Percentiles rank a stretch among this genome's conserved stretches.
phyloP scores from a whole-genome alignment of 495 filamentous ascomycete genomes.

The Choiromyces venosus region DNA sequence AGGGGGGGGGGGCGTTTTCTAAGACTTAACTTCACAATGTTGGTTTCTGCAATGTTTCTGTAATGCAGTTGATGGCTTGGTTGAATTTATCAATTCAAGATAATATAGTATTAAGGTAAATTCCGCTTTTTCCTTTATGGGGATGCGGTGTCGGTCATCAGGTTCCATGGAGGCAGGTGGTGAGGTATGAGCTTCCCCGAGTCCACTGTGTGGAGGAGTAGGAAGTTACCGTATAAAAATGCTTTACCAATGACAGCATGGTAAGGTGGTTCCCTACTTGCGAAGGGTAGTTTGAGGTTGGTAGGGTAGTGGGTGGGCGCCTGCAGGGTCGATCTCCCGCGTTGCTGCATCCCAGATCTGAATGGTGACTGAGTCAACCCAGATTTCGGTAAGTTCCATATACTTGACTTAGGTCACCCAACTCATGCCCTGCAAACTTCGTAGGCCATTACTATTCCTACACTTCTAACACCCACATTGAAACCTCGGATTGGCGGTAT shows the following conservation, averaged over 20 bases:
- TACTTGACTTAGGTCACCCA: not conserved
- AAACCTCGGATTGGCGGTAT: not conserved
- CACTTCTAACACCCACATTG: not conserved
- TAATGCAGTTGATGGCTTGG: not conserved
- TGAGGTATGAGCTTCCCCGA: not conserved
- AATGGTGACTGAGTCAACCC: not conserved
- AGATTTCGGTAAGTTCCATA: not conserved
- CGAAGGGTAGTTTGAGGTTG: not conserved
- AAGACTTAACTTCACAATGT: not conserved
- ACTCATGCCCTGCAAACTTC: not conserved
- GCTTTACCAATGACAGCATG: not conserved
- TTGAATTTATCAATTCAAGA: not conserved
- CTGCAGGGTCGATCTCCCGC: constrained; percentile 3
- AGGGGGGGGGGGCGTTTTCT: too few species aligned
- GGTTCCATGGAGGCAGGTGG: not conserved
- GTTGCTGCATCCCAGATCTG: not conserved
- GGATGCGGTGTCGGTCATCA: not conserved
- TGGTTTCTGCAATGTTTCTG: not conserved
- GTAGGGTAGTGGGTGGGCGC: not conserved
- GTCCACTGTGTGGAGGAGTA: not conserved
- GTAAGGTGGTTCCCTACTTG: not conserved
- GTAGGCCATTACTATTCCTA: not conserved
- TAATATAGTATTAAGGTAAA: not conserved
- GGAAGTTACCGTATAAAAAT: not conserved
- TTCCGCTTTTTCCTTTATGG: not conserved